Conservation (phyloP, 345 rosid species). For the Linum trigynum region DNA sequence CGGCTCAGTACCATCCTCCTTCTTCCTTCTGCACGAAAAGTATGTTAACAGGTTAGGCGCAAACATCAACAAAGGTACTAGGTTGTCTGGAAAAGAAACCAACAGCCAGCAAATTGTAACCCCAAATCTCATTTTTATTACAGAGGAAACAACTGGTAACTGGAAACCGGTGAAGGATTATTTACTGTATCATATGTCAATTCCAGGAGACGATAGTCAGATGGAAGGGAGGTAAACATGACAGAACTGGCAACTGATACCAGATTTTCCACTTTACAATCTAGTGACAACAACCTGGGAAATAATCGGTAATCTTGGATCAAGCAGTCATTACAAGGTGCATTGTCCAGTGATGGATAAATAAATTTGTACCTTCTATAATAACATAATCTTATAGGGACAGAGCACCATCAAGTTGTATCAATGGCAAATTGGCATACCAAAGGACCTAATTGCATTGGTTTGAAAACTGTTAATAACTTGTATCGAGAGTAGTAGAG, state of each 20-base stretch:
- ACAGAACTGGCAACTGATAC: conserved; percentile 26
- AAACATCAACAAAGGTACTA: conserved; percentile 4
- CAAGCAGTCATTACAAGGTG: conserved; percentile 11
- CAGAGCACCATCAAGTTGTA: conserved; percentile 61
- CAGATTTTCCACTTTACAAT: conserved; percentile 22
- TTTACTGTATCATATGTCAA: conserved; percentile 42
- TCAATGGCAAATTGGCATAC: conserved; percentile 58
- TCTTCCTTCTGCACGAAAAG: conserved; percentile 54
- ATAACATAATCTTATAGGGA: conserved; percentile 58
- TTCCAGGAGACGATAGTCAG: conserved; percentile 51
- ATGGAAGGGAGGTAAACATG: conserved; percentile 61
- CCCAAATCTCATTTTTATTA: not conserved
- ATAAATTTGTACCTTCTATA: conserved; percentile 49
- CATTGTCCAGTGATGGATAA: conserved; percentile 19
- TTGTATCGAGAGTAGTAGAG: conserved; percentile 23
- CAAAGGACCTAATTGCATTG: conserved; percentile 63
- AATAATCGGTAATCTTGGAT: conserved; percentile 10
- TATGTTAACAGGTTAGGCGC: conserved; percentile 7
- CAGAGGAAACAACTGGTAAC: conserved; percentile 14
- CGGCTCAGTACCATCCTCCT: conserved; percentile 66
- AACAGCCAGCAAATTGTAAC: conserved; percentile 2
- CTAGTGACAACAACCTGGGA: conserved; percentile 38
- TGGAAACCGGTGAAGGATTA: conserved; percentile 8
- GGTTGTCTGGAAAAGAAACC: not conserved
- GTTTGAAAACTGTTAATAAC: conserved; percentile 57